These are phyloP conservation scores for Tolypocladium tropicale DNA, from an alignment of 2,329 filamentous ascomycete species.

Conservation along the genomic window DNA sequence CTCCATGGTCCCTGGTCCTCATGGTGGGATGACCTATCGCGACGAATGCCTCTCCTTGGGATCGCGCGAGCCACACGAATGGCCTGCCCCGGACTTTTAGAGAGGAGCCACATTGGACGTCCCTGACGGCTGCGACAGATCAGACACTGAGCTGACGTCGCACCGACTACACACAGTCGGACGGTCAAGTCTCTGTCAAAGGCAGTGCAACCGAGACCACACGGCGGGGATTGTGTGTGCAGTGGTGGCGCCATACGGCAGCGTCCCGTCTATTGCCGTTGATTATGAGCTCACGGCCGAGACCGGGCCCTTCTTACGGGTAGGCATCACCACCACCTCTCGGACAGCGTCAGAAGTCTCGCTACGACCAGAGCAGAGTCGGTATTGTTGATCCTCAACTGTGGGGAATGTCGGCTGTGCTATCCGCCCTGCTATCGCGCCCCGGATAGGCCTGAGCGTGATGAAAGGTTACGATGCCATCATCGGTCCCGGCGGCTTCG, in stretches of 20 bases:
- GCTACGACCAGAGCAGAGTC: background rate
- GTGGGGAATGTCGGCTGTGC: background rate
- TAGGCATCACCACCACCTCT: constrained; percentile 1
- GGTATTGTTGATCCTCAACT: background rate
- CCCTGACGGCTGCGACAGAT: too few relatives aligned
- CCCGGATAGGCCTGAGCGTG: background rate
- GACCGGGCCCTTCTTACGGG: too few relatives aligned
- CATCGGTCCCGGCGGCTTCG: background rate
- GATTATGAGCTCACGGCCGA: background rate
- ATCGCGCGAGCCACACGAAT: background rate
- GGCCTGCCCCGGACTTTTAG: background rate
- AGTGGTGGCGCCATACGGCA: constrained; percentile 3
- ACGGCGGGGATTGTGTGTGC: background rate
- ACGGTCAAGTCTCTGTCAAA: constrained; percentile 2
- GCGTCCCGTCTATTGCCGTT: background rate
- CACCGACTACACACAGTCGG: background rate
- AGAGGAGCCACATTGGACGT: background rate
- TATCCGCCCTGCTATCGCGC: background rate
- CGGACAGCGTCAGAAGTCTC: background rate
- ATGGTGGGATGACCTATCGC: background rate
- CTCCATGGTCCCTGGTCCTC: background rate
- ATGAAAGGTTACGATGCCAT: too few relatives aligned
- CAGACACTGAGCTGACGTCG: background rate
- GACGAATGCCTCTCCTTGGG: constrained; percentile 1
- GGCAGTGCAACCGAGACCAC: background rate